Base-by-base conservation (phyloP, 495 filamentous ascomycete genomes). In the Stereocaulon alpinum region DNA sequence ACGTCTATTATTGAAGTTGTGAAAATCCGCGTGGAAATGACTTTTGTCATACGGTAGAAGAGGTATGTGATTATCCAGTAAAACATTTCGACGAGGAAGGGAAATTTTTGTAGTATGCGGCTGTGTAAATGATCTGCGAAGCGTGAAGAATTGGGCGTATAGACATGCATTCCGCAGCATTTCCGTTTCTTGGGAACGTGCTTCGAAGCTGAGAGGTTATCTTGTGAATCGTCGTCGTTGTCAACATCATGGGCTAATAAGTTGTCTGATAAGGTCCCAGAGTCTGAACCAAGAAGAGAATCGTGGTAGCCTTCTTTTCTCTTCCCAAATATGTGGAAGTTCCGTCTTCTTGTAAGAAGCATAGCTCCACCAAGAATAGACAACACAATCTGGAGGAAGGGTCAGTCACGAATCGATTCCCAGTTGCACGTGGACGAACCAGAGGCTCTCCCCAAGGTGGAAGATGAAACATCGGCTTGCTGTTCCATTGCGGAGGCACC, bases 41-140 rank as follows among this genome's bases (percentile, higher is more conserved):
- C 72, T 55, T 83, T 81, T 37, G 85, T 83, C 47, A 75, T 64
- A 49, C 74, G 73, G 68, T 86, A 84, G 70, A 87, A 81, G 63
- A 78, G 78, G 66, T 85, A 86, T 50, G 83, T 86, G 74, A 63
- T 78, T 69, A 50, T 85, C 88, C 59, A 96, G 78, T 63, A 96
- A 71, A 69, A 86, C 82, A 73, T 89, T 80, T 71, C 86, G 71
- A 69, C 82, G 78, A 66, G 73, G 72, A 66, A 90, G 55, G 74
- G 74, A 52, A 74, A 71, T 51, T 74, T 75, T 61, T 73, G 70
- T 40, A 76, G 58, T 41, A 79, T 68, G n/a, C 78, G 73, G 58
- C 79, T 83, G 65, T 85, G 82, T 40, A 77, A 61, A 61, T 82
- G 69, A 53, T 77, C 67, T 18, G 73, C 67, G 66, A 83, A 86